These are phyloP conservation scores for Cornus kousa DNA, from an alignment of 148 eudicot genomes.

Conservation along the genomic window DNA sequence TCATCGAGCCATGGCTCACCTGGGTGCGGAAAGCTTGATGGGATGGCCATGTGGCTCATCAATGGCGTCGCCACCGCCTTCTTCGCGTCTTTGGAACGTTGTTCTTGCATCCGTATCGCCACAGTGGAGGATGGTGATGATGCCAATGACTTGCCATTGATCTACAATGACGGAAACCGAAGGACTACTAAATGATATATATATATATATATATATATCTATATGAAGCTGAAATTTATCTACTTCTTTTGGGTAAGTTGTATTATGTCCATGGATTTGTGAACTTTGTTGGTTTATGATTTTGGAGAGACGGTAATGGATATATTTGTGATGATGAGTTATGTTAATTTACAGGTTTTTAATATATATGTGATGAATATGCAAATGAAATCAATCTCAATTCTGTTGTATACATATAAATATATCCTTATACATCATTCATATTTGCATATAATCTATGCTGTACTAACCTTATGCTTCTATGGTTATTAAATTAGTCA, in stretches of 20 bases:
- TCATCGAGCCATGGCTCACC: slow-evolving; percentile 17
- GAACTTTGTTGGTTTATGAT: slow-evolving; percentile 9
- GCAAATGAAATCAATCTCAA: not conserved
- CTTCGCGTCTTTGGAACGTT: slow-evolving; percentile 41
- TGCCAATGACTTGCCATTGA: slow-evolving; percentile 33
- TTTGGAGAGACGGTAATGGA: not conserved
- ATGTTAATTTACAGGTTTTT: not conserved
- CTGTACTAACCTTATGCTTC: not conserved
- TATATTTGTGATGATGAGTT: not conserved
- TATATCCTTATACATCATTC: not conserved
- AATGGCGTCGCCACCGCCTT: slow-evolving; percentile 35
- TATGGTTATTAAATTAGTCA: not conserved
- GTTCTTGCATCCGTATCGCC: slow-evolving; percentile 44
- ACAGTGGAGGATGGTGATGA: slow-evolving; percentile 38
- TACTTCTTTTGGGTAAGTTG: not conserved
- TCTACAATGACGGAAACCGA: slow-evolving; percentile 29
- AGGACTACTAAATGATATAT: slow-evolving; percentile 2
- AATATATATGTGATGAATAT: not conserved
- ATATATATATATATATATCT: too few species aligned
- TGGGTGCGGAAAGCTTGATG: slow-evolving; percentile 38
- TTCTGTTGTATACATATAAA: not conserved
- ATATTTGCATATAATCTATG: not conserved
- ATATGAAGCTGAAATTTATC: not conserved
- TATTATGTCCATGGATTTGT: not conserved
- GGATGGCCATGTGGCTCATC: slow-evolving; percentile 47